Conservation (phyloP, 2,329 filamentous ascomycete species). For the Fusarium globosum region DNA sequence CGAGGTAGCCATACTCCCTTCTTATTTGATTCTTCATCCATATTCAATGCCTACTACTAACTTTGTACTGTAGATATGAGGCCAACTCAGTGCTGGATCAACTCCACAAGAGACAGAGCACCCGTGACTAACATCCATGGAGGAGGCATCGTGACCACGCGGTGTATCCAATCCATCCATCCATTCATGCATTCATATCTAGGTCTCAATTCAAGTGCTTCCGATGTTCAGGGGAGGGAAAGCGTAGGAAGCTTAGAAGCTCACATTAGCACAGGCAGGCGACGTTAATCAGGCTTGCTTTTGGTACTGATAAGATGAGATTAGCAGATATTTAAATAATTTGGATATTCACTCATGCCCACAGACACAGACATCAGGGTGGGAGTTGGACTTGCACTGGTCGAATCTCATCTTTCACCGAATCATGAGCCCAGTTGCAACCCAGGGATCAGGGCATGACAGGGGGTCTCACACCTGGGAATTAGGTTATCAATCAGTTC, state of each 20-base stretch:
- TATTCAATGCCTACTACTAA: background rate
- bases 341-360: background rate
- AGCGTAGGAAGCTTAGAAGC: too few species aligned
- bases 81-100: background rate
- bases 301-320: background rate
- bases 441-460: conserved; percentile 12
- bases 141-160: background rate
- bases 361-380: background rate
- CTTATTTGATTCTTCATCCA: background rate
- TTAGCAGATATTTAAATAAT: background rate
- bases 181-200: background rate
- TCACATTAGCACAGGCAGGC: background rate
- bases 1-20: background rate
- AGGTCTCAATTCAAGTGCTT: background rate
- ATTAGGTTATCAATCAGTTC: conserved; percentile 46
- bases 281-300: background rate
- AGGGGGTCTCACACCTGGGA: conserved; percentile 17
- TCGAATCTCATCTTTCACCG: background rate
- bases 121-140: background rate
- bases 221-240: background rate
- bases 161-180: background rate
- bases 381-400: background rate
- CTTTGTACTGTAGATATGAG: background rate
- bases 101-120: conserved; percentile 20
- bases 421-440: background rate